A percentile compares a stretch with the other conserved stretches of the same genome.
phyloP scores from a whole-genome alignment of 352 stramenopile species.

The Phytophthora tubulina region DNA sequence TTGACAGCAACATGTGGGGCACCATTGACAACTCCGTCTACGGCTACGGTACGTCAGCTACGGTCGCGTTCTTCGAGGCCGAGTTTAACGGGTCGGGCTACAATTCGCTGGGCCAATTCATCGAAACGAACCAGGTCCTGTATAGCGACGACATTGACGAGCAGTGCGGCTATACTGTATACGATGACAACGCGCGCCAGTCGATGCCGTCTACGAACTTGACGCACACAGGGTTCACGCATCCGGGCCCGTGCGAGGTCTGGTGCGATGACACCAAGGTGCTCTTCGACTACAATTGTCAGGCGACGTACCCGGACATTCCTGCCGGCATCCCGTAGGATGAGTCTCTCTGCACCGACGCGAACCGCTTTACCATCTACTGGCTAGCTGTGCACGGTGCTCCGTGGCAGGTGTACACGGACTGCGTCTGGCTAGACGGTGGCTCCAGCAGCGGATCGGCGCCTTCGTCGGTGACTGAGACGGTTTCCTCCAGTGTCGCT shows the following conservation, averaged over 20 bases:
- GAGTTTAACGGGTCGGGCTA: conserved; percentile 53
- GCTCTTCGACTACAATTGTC: conserved; percentile 57
- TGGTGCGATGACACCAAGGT: conserved; percentile 66
- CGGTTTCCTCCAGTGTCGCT: conserved; percentile 22
- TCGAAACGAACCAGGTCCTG: conserved; percentile 53
- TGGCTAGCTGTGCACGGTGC: conserved; percentile 59
- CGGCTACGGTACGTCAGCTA: conserved; percentile 48
- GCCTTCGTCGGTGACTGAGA: conserved; percentile 29
- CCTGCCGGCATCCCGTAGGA: conserved; percentile 53
- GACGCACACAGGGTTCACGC: conserved; percentile 60
- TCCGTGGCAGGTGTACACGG: conserved; percentile 65
- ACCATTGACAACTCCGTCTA: conserved; percentile 50
- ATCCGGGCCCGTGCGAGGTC: conserved; percentile 62
- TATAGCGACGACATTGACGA: conserved; percentile 49
- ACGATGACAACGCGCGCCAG: conserved; percentile 36
- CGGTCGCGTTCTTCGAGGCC: conserved; percentile 50
- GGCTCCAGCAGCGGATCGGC: conserved; percentile 26
- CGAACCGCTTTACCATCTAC: conserved; percentile 56
- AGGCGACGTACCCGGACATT: conserved; percentile 47
- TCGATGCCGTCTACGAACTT: conserved; percentile 48
- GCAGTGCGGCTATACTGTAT: conserved; percentile 52
- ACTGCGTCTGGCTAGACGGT: conserved; percentile 61
- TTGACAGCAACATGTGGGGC: conserved; percentile 54
- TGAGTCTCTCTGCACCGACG: conserved; percentile 45
- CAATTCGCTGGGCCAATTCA: conserved; percentile 55